Conservation (phyloP, 225 moss, liverwort and hornwort genomes). For the Antitrichia curtipendula region DNA sequence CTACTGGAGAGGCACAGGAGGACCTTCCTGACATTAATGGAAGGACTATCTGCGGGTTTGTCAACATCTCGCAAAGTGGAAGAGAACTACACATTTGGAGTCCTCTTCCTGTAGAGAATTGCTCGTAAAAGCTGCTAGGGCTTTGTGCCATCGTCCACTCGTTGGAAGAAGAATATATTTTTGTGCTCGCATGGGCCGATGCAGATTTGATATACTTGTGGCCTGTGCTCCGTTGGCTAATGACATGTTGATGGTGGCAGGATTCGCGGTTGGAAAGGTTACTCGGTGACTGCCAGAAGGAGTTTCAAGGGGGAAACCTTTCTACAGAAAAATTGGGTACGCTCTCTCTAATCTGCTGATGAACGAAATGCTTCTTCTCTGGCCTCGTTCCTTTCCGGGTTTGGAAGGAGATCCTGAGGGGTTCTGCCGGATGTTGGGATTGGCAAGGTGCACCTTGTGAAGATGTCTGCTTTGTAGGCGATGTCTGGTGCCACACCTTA, state of each 20-base stretch:
- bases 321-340: slow-evolving; percentile 82
- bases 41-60: background rate
- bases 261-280: slow-evolving; percentile 63
- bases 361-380: background rate
- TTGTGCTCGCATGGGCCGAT: background rate
- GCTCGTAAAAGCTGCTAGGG: background rate
- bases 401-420: background rate
- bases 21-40: background rate
- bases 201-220: background rate
- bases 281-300: slow-evolving; percentile 81
- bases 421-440: background rate
- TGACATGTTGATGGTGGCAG: slow-evolving; percentile 46
- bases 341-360: slow-evolving; percentile 12
- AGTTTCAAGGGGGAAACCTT: slow-evolving; percentile 81
- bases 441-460: background rate
- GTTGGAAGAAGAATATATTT: background rate
- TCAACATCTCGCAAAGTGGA: background rate
- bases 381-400: background rate
- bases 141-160: background rate
- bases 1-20: background rate
- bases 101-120: background rate
- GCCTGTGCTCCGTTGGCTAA: background rate
- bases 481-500: background rate
- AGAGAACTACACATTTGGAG: background rate
- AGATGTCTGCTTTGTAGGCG: background rate